A percentile compares a stretch with the other conserved stretches of the same genome.
These are phyloP conservation scores for Rhizophagus clarus DNA, from an alignment of 192 early-diverging fungal genomes.

Conservation along the genomic window DNA sequence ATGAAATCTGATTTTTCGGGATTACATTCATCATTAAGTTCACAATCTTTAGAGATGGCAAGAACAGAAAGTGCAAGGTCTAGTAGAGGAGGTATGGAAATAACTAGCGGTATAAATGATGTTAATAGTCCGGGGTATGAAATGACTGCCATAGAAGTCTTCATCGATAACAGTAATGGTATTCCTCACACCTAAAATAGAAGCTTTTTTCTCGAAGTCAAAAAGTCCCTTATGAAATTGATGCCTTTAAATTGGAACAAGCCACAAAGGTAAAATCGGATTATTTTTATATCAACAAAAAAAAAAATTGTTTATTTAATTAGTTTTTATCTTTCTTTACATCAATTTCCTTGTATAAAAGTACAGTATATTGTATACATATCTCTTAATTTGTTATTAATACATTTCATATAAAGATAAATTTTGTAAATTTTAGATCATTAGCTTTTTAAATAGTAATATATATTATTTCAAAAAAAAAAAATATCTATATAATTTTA, in stretches of 20 bases:
- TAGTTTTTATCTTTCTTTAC: not conserved
- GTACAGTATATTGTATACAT: not conserved
- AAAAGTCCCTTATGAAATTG: constrained; percentile 2
- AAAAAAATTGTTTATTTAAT: not conserved
- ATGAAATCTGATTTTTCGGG: not conserved
- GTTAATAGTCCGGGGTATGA: not conserved
- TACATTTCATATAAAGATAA: not conserved
- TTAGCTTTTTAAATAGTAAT: too few species aligned
- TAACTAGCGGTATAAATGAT: not conserved
- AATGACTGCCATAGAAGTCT: not conserved
- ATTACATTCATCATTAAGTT: constrained; percentile 1
- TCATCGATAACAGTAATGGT: constrained; percentile 26
- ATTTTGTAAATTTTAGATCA: not conserved
- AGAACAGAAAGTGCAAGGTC: too few species aligned
- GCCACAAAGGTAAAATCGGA: not conserved
- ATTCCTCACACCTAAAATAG: not conserved
- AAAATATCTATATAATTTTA: too few species aligned
- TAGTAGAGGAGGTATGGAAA: constrained; percentile 5
- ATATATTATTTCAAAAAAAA: too few species aligned
- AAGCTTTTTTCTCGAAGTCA: not conserved
- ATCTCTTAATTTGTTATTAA: not conserved
- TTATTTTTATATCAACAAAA: not conserved
- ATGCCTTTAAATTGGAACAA: not conserved
- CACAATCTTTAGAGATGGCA: not conserved
- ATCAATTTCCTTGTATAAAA: not conserved